A percentile compares a stretch with the other conserved stretches of the same genome.
These are phyloP conservation scores for Kitagawia praeruptora DNA, from an alignment of 129 eudicot species.

Conservation along the genomic window DNA sequence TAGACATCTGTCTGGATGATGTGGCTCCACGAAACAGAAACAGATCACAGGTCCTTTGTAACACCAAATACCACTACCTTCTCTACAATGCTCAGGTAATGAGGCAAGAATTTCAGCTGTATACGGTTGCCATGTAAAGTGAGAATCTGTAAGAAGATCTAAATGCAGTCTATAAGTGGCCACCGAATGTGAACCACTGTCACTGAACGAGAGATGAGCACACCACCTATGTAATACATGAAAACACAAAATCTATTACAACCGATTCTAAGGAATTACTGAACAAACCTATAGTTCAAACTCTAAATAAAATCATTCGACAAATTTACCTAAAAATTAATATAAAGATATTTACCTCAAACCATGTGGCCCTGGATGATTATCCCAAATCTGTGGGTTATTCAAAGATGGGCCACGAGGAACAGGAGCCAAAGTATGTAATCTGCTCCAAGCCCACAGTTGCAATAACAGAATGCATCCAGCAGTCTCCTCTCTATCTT, in stretches of 20 bases:
- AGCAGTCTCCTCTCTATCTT: neutral
- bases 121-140: neutral
- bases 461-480: neutral
- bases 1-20: constrained; percentile 1
- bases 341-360: neutral
- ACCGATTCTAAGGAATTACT: neutral
- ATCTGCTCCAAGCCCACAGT: neutral
- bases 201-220: neutral
- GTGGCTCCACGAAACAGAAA: neutral
- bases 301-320: neutral
- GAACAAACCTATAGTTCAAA: neutral
- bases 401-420: neutral
- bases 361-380: neutral
- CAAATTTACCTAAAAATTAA: neutral
- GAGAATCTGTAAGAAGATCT: neutral
- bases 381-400: neutral
- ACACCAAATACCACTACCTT: neutral
- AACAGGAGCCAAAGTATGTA: neutral
- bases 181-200: neutral
- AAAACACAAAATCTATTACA: neutral
- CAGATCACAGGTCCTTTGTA: neutral
- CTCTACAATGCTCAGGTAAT: neutral
- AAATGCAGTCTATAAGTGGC: neutral
- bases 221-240: neutral
- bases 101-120: neutral